phyloP scores from a whole-genome alignment of 2,329 filamentous ascomycete genomes.

The Trichothecium sympodiale region DNA sequence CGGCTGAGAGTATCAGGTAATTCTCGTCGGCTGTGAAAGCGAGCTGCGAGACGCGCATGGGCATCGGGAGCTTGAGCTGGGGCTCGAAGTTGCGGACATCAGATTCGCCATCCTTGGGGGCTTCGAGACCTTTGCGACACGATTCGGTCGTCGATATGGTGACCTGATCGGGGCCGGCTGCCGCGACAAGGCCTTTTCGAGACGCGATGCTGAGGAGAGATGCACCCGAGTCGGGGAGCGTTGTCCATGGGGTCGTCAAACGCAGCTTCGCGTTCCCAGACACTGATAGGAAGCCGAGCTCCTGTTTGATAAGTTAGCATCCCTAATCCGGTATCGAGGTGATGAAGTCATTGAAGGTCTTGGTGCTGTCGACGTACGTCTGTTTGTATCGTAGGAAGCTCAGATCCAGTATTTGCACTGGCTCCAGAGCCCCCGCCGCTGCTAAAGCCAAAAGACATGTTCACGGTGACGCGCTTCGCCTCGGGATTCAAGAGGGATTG shows the following conservation, averaged over 20 bases:
- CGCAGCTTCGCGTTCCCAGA: slow-evolving; percentile 74
- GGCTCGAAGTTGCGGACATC: slow-evolving; percentile 63
- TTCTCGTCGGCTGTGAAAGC: slow-evolving; percentile 85
- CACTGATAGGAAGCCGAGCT: slow-evolving; percentile 70
- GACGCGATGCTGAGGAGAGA: slow-evolving; percentile 80
- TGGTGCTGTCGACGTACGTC: slow-evolving; percentile 45
- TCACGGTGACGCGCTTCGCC: neutral
- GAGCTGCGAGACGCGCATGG: slow-evolving; percentile 73
- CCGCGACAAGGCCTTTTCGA: slow-evolving; percentile 70
- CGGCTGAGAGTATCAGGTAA: slow-evolving; percentile 72
- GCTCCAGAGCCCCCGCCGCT: slow-evolving; percentile 27
- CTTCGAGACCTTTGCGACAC: slow-evolving; percentile 63
- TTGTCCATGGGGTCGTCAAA: slow-evolving; percentile 68
- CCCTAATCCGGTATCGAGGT: too few relatives aligned
- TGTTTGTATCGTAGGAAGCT: slow-evolving; percentile 69
- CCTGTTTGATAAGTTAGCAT: slow-evolving; percentile 27
- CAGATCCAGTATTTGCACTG: slow-evolving; percentile 40
- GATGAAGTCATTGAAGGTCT: slow-evolving; percentile 1
- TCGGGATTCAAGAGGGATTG: neutral
- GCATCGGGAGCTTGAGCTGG: slow-evolving; percentile 60
- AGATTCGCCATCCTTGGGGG: slow-evolving; percentile 45
- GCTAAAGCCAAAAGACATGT: too few relatives aligned
- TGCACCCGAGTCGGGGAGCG: slow-evolving; percentile 62
- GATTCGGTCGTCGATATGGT: slow-evolving; percentile 66
- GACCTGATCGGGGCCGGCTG: slow-evolving; percentile 72